phyloP scores from a whole-genome alignment of 2,329 filamentous ascomycete genomes.

The Claviceps sp. region DNA sequence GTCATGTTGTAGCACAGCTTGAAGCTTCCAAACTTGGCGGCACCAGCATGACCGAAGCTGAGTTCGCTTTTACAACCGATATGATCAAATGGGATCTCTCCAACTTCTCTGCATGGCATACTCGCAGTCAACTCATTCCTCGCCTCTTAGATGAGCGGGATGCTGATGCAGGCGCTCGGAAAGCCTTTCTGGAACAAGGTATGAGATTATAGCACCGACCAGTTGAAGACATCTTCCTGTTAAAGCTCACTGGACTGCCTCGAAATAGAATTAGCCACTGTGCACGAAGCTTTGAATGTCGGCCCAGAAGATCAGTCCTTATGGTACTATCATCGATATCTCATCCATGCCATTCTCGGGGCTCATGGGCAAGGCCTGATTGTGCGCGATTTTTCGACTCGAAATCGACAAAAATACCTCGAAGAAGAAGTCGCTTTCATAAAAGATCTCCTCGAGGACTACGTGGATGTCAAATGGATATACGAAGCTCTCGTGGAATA shows the following conservation, averaged over 20 bases:
- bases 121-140: constrained; percentile 71
- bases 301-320: constrained; percentile 90
- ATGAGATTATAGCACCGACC: constrained; percentile 17
- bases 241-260: neutral
- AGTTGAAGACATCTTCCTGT: neutral
- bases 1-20: constrained; percentile 62
- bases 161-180: constrained; percentile 49
- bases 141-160: constrained; percentile 57
- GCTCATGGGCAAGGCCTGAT: constrained; percentile 13
- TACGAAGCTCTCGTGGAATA: constrained; percentile 78
- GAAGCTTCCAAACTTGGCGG: constrained; percentile 44
- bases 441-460: constrained; percentile 49
- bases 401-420: constrained; percentile 54
- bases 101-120: constrained; percentile 97
- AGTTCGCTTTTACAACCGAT: constrained; percentile 80
- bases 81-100: constrained; percentile 79
- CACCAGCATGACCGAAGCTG: constrained; percentile 56
- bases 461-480: constrained; percentile 58
- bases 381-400: constrained; percentile 30
- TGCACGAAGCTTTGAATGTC: constrained; percentile 68
- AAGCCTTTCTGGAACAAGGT: constrained; percentile 57
- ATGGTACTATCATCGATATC: constrained; percentile 92
- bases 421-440: constrained; percentile 61
- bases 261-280: constrained; percentile 52
- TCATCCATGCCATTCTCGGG: constrained; percentile 56